Conservation (phyloP, 768 basidiomycete species). For the Russula virescens region DNA sequence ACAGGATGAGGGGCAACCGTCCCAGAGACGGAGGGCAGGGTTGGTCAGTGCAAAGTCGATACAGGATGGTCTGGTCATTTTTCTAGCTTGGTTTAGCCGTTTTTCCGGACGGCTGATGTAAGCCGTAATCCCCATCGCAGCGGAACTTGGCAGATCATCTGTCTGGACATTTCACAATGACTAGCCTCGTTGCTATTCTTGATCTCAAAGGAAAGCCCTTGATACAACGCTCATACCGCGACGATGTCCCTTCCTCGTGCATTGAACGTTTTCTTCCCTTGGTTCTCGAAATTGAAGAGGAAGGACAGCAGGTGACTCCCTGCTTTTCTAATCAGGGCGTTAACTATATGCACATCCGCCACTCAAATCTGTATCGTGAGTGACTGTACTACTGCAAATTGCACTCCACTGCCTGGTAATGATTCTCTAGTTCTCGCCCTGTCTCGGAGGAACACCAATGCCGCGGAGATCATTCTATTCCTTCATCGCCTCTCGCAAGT, state of each 20-base stretch:
- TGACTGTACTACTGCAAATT: slow-evolving; percentile 19
- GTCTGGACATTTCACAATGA: no score
- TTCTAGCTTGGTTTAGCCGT: no score
- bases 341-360: slow-evolving; percentile 98
- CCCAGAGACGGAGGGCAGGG: no score
- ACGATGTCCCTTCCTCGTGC: slow-evolving; percentile 85
- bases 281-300: slow-evolving; percentile 93
- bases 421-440: slow-evolving; percentile 73
- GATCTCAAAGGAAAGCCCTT: slow-evolving; percentile 98
- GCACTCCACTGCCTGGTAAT: background rate
- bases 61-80: no score
- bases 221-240: slow-evolving; percentile 93
- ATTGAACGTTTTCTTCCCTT: slow-evolving; percentile 93
- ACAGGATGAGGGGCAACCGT: no score
- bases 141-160: no score
- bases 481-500: slow-evolving; percentile 91
- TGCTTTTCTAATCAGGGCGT: slow-evolving; percentile 93
- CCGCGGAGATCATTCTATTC: slow-evolving; percentile 93
- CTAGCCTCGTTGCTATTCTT: slow-evolving; percentile 83
- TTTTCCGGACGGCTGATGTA: no score
- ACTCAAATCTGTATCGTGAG: slow-evolving; percentile 95
- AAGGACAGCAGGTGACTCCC: slow-evolving; percentile 91
- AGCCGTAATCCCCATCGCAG: no score
- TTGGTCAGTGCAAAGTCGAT: no score
- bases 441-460: slow-evolving; percentile 94